Conservation (phyloP, 2,329 filamentous ascomycete species). For the Alternaria sp. region DNA sequence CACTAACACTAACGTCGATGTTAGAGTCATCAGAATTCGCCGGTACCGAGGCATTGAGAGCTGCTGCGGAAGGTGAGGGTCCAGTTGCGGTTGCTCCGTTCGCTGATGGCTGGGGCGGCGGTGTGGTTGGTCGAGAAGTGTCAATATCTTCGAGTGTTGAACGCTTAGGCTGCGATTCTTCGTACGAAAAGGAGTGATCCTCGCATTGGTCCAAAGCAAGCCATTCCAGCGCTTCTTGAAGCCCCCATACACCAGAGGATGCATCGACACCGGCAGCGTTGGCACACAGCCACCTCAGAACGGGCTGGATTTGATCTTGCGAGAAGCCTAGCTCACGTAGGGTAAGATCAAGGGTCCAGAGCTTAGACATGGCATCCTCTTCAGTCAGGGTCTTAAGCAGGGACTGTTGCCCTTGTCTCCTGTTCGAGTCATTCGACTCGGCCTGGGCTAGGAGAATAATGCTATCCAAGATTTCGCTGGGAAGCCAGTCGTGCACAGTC, state of each 20-base stretch:
- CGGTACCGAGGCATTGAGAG: constrained; percentile 6
- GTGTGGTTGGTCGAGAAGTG: constrained; percentile 31
- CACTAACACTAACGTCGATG: constrained; percentile 56
- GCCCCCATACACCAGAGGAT: constrained; percentile 72
- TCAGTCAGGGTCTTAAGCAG: constrained; percentile 62
- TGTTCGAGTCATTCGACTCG: constrained; percentile 63
- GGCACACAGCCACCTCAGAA: constrained; percentile 44
- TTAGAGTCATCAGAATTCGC: constrained; percentile 33
- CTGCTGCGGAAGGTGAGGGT: neutral
- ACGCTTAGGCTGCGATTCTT: constrained; percentile 44
- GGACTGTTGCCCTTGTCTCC: constrained; percentile 48
- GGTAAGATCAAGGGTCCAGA: constrained; percentile 84
- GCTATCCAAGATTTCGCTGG: constrained; percentile 76
- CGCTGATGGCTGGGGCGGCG: constrained; percentile 1
- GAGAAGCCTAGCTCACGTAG: constrained; percentile 74
- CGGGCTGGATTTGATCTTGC: constrained; percentile 36
- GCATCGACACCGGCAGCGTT: constrained; percentile 57
- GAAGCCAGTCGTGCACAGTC: constrained; percentile 78
- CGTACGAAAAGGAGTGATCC: constrained; percentile 75
- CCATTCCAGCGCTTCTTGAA: constrained; percentile 90
- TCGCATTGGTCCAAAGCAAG: constrained; percentile 76
- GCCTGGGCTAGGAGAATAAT: constrained; percentile 75
- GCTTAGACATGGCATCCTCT: constrained; percentile 77
- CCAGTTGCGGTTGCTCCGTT: neutral
- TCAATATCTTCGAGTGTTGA: constrained; percentile 21